Conservation (phyloP, 2,329 filamentous ascomycete species). For the Colletotrichum musae region DNA sequence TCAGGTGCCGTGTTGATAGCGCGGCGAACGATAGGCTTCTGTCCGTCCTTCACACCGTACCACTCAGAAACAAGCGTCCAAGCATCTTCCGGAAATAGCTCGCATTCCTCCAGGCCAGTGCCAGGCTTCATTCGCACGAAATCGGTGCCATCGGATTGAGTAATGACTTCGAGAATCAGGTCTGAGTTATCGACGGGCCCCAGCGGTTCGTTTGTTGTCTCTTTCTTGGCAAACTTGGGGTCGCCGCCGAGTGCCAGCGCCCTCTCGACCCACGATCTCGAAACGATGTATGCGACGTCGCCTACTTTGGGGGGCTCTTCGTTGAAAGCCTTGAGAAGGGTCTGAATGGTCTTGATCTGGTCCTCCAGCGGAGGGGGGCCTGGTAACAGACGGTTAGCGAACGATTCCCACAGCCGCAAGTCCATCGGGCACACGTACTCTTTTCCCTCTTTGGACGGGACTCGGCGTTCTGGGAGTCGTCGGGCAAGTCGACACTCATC, state of each 20-base stretch:
- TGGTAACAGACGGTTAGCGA: conserved; percentile 31
- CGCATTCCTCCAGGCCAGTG: conserved; percentile 78
- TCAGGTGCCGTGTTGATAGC: conserved; percentile 82
- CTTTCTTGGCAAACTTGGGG: conserved; percentile 69
- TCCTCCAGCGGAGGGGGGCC: conserved; percentile 58
- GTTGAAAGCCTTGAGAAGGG: conserved; percentile 68
- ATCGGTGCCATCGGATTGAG: conserved; percentile 62
- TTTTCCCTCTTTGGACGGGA: conserved; percentile 23
- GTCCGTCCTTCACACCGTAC: conserved; percentile 82
- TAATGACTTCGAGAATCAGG: conserved; percentile 76
- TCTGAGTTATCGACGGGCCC: conserved; percentile 91
- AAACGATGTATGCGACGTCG: conserved; percentile 84
- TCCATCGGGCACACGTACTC: conserved; percentile 17
- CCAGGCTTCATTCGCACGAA: conserved; percentile 84
- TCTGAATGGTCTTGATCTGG: conserved; percentile 82
- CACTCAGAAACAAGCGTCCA: conserved; percentile 87
- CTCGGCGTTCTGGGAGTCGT: conserved; percentile 42
- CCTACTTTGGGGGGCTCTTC: conserved; percentile 74
- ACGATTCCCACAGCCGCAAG: not conserved
- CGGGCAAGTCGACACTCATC: conserved; percentile 58
- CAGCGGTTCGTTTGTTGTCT: conserved; percentile 72
- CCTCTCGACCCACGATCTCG: conserved; percentile 81
- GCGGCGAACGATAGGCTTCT: conserved; percentile 79
- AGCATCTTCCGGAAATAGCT: conserved; percentile 82
- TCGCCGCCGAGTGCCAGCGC: conserved; percentile 77